Base-by-base conservation (phyloP, 306 rosid species). In the Notholithocarpus densiflorus region DNA sequence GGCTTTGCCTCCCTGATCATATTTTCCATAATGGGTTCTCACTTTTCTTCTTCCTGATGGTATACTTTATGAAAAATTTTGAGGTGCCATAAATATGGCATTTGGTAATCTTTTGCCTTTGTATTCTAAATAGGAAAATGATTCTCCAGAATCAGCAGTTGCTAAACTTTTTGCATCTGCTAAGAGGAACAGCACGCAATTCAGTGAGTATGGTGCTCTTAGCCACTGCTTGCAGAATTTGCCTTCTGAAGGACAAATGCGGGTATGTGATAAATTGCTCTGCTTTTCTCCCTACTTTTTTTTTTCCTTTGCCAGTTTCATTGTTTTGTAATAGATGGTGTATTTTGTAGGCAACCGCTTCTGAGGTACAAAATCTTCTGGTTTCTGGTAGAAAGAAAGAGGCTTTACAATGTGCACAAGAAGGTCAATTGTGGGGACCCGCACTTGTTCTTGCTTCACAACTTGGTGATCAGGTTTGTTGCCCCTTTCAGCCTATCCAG, bases 341-440 rank as follows among this genome's bases (percentile, higher is more conserved):
- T 73, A 59, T 83, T 80, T 82, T 82, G 20, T 81, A 95, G 99
- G 97, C 89, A 75, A 92, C 87, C 74, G 96, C 98, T 71, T 85
- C 94, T 77, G 97, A 91, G 88, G 97, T 94, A 18, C 98, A 95
- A 86, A 91, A 83, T 82, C 90, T 88, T 81, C 91, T 94, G 73
- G 93, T 93, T 59, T 90, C 94, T 79, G 98, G 99, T 27, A 90
- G 91, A 85, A 95, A 90, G 90, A 90, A 55, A 86, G 98, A 95
- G 80, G 99, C 98, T 79, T 81, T 95, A 73, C 94, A 89, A 73
- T 87, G 75, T 81, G 99, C 99, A 53, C 96, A 91, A 82, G 97
- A 88, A 80, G 98, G 99, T 79, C 99, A 95, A 14, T 78, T 95
- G 89, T 95, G 99, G 99, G 99, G 99, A 59, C 99, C 99, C 61